These are phyloP conservation scores for Penicillium sp. DNA, from an alignment of 2,329 filamentous ascomycete genomes.

Conservation along the genomic window DNA sequence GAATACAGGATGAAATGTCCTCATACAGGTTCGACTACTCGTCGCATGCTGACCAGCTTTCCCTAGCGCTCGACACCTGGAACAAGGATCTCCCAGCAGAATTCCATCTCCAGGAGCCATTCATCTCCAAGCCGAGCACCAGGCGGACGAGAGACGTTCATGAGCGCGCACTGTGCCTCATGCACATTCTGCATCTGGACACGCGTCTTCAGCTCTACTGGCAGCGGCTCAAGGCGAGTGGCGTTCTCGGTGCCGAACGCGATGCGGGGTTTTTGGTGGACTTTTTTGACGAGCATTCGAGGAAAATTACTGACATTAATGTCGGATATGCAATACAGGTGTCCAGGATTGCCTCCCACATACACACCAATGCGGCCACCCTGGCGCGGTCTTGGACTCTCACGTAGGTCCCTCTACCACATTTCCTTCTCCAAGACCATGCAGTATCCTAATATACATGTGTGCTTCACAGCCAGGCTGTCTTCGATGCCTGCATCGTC, in stretches of 20 bases:
- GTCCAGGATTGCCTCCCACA: not conserved
- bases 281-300: not conserved
- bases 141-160: too few relatives aligned
- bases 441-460: too few relatives aligned
- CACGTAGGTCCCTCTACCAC: not conserved
- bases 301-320: not conserved
- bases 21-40: too few relatives aligned
- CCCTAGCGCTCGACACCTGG: too few relatives aligned
- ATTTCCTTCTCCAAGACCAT: too few relatives aligned
- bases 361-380: not conserved
- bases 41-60: too few relatives aligned
- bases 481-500: constrained; percentile 1
- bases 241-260: too few relatives aligned
- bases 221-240: not conserved
- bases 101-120: too few relatives aligned
- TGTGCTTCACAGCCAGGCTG: not conserved
- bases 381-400: not conserved
- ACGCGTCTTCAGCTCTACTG: not conserved
- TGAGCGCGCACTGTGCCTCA: not conserved
- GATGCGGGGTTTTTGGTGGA: too few relatives aligned
- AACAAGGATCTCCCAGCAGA: too few relatives aligned
- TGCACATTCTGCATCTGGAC: not conserved
- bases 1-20: too few relatives aligned
- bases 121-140: too few relatives aligned
- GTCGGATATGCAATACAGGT: not conserved